These are phyloP conservation scores for Tulasnella calospora DNA, from an alignment of 768 basidiomycete species.

Conservation along the genomic window DNA sequence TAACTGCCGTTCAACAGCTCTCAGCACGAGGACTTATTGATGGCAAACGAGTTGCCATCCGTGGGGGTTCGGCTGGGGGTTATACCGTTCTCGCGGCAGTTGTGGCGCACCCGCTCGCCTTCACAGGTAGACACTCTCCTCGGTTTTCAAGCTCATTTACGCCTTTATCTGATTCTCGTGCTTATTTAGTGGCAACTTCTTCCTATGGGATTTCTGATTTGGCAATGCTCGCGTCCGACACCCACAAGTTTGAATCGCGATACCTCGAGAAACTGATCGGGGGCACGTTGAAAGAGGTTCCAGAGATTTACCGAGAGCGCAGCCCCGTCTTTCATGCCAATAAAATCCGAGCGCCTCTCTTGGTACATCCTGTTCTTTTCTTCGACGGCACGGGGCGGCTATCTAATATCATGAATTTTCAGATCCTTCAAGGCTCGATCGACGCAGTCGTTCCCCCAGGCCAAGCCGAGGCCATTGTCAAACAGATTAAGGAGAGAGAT, in stretches of 20 bases:
- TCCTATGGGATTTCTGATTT: slow-evolving; percentile 69
- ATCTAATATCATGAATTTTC: background rate
- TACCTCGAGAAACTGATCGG: slow-evolving; percentile 64
- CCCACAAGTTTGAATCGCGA: slow-evolving; percentile 66
- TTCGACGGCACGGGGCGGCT: background rate
- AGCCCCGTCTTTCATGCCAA: slow-evolving; percentile 61
- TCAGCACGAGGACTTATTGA: slow-evolving; percentile 55
- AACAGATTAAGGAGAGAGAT: slow-evolving; percentile 47
- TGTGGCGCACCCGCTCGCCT: slow-evolving; percentile 42
- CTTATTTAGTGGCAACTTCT: slow-evolving; percentile 48
- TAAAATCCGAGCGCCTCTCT: slow-evolving; percentile 56
- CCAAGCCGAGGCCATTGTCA: slow-evolving; percentile 57
- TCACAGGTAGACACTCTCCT: slow-evolving; percentile 37
- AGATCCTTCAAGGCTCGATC: slow-evolving; percentile 65
- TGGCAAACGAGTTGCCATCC: slow-evolving; percentile 56
- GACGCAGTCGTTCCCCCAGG: slow-evolving; percentile 64
- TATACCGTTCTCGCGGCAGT: slow-evolving; percentile 57
- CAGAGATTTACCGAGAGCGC: slow-evolving; percentile 53
- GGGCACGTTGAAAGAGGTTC: slow-evolving; percentile 49
- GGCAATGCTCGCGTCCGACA: slow-evolving; percentile 50
- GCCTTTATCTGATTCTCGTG: background rate
- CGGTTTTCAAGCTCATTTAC: background rate
- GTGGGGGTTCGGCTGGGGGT: slow-evolving; percentile 67
- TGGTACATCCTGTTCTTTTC: slow-evolving; percentile 46
- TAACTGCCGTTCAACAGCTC: slow-evolving; percentile 50